These are phyloP conservation scores for Microbotryum silenes-acaulis DNA, from an alignment of 1,284 basidiomycete genomes.

Conservation along the genomic window DNA sequence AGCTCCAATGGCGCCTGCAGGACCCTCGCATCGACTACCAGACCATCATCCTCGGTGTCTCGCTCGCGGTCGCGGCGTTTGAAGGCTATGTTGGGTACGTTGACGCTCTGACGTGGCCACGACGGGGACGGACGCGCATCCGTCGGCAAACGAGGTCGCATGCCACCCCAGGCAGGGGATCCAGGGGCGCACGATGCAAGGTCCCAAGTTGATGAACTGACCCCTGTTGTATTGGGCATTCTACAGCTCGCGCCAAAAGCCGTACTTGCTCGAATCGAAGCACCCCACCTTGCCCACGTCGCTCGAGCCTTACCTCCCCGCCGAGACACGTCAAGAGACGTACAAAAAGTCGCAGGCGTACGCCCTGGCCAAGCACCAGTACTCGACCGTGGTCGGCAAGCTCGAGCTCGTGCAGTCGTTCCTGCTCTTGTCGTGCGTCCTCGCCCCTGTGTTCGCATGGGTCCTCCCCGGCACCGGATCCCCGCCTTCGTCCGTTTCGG, in stretches of 20 bases:
- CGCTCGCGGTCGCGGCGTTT: slow-evolving; percentile 8
- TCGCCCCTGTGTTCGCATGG: slow-evolving; percentile 39
- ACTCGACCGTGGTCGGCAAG: slow-evolving; percentile 63
- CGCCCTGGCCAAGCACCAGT: slow-evolving; percentile 84
- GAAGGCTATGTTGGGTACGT: slow-evolving; percentile 21
- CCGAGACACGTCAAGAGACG: slow-evolving; percentile 11
- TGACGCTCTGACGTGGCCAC: too few relatives aligned
- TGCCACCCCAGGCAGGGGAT: not conserved
- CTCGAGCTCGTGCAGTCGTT: slow-evolving; percentile 64
- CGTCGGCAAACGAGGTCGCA: too few relatives aligned
- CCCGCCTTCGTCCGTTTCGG: too few relatives aligned
- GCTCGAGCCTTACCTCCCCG: slow-evolving; percentile 29
- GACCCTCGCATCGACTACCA: slow-evolving; percentile 21
- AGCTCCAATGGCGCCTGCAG: slow-evolving; percentile 5
- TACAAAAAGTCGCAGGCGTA: slow-evolving; percentile 73
- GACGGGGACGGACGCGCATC: not conserved
- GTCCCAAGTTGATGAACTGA: too few relatives aligned
- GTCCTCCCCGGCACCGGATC: slow-evolving; percentile 32
- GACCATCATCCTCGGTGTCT: slow-evolving; percentile 6
- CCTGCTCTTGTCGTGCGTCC: slow-evolving; percentile 47
- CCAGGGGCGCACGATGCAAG: too few relatives aligned
- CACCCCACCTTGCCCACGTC: slow-evolving; percentile 22
- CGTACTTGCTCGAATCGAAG: slow-evolving; percentile 14
- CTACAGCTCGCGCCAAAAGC: slow-evolving; percentile 21
- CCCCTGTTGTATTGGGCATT: too few relatives aligned